Evolutionary conservation across 2,329 filamentous ascomycete species (phyloP).

Genomic region (Alternaria infectoria): DNA sequence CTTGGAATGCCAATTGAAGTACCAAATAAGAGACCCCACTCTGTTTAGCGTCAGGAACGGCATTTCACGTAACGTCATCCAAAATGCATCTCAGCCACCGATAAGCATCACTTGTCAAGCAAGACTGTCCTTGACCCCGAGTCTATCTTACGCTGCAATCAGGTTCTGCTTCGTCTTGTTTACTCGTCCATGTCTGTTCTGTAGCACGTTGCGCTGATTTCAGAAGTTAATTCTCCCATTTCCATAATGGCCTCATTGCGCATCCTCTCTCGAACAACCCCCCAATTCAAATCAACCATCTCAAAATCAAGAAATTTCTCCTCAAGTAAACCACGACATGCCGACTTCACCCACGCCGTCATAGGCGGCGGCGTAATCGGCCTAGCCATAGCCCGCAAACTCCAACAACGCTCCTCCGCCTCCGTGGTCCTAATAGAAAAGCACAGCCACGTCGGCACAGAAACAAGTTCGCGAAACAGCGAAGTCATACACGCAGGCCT

Average conservation of each 20-base stretch:
- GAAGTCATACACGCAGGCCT: slow-evolving; percentile 97
- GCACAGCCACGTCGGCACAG: slow-evolving; percentile 76
- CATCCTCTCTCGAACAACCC: background rate
- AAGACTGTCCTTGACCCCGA: background rate
- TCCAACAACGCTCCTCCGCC: slow-evolving; percentile 66
- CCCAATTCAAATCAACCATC: background rate
- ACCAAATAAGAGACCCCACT: background rate
- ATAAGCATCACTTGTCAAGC: slow-evolving; percentile 7
- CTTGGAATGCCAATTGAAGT: background rate
- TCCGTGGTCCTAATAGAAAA: slow-evolving; percentile 82
- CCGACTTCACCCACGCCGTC: slow-evolving; percentile 70
- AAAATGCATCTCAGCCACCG: background rate
- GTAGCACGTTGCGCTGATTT: background rate
- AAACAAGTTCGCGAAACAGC: slow-evolving; percentile 89
- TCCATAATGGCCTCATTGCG: slow-evolving; percentile 22
- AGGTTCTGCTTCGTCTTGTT: background rate
- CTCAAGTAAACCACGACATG: slow-evolving; percentile 41
- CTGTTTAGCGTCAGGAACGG: slow-evolving; percentile 11
- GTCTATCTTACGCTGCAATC: background rate
- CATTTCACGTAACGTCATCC: slow-evolving; percentile 9
- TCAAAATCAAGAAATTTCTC: slow-evolving; percentile 25
- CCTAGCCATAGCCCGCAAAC: slow-evolving; percentile 75
- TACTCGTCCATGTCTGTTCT: background rate
- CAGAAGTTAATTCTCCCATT: background rate
- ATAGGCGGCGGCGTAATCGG: slow-evolving; percentile 79